Base-by-base conservation (phyloP, 192 early-diverging fungal species). In the Backusella liffmaniae region DNA sequence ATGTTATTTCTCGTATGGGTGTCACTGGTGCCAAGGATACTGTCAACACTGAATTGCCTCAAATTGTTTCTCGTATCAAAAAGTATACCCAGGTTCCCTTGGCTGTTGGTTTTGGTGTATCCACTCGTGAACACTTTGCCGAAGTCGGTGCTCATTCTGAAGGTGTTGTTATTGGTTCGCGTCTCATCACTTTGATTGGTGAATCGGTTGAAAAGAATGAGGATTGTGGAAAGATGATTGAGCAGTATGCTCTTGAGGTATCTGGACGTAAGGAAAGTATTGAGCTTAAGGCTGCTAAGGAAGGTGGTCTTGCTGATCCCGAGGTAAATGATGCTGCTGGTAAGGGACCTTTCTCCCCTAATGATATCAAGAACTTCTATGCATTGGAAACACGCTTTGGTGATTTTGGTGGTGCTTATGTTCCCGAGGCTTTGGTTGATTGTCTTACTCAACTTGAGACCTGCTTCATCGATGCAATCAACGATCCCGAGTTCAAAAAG, bases 31-130 rank as follows among this genome's bases (percentile, higher is more conserved):
- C 93, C 1, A 87, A 89, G 21, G 79, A 78, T 53, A 76, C 85
- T 5, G 90, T 98, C 32, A 90, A 89, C 66, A 51, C 80, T 18
- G 92, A 92, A 34, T 88, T 98, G 36, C 89, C 92, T 15, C 75
- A 86, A 2, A 83, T 98, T 69, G 79, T 99, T n/a, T 78, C 79
- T 1, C 90, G 92, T 32, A 92, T 99, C 78, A 90, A 92, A 39
- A 88, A 92, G 71, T 83, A 94, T 81, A 98, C 96, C 5, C 72
- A 87, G 23, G 56, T 94, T 21, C 95, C 96, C 5, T 86, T 99
- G 35, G 98, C 97, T 13, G 98, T 99, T 34, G 98, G 98, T 51
- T 99, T 99, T 84, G 97, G 98, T 79, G 96, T 99, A 21, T 88
- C 92, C 53, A 97, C 88, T 18, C 85, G 91, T 41, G 92, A 96